These are phyloP conservation scores for Chenopodium quinoa DNA, from an alignment of 148 eudicot species.

Conservation along the genomic window DNA sequence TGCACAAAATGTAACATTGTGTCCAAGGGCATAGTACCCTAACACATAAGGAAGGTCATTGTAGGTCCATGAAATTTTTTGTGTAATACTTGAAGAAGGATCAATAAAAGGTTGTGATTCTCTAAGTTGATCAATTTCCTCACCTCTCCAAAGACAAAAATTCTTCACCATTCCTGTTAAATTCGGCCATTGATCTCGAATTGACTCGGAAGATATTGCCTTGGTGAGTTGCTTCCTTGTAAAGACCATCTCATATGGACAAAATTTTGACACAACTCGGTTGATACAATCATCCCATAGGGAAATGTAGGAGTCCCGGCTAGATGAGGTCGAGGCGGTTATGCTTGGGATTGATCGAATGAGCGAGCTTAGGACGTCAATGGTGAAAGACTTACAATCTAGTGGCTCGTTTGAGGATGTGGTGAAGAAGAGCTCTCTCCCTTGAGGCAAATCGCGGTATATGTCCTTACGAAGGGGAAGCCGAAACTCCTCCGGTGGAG, in stretches of 20 bases:
- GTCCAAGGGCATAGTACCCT: constrained; percentile 74
- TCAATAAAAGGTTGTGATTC: constrained; percentile 41
- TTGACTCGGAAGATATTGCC: not conserved
- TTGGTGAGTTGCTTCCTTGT: constrained; percentile 44
- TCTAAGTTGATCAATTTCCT: constrained; percentile 57
- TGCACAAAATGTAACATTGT: constrained; percentile 69
- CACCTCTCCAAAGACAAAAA: constrained; percentile 82
- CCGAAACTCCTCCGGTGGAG: constrained; percentile 64
- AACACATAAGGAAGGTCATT: constrained; percentile 60
- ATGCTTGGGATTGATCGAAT: constrained; percentile 47
- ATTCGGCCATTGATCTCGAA: constrained; percentile 71
- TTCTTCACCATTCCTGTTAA: constrained; percentile 54
- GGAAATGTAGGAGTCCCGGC: constrained; percentile 64
- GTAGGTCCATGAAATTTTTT: constrained; percentile 67
- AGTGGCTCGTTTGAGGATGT: constrained; percentile 39
- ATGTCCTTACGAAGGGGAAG: constrained; percentile 61
- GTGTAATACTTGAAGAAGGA: constrained; percentile 49
- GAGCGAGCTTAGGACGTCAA: constrained; percentile 59
- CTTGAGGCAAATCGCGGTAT: constrained; percentile 70
- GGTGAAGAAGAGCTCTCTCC: constrained; percentile 64
- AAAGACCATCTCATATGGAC: constrained; percentile 47
- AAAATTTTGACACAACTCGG: constrained; percentile 61
- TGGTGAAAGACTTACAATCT: constrained; percentile 55
- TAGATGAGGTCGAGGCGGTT: constrained; percentile 33
- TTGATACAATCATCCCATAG: constrained; percentile 89